Base-by-base conservation (phyloP, 176 grass and related monocot genomes). In the Rhynchospora pubera region DNA sequence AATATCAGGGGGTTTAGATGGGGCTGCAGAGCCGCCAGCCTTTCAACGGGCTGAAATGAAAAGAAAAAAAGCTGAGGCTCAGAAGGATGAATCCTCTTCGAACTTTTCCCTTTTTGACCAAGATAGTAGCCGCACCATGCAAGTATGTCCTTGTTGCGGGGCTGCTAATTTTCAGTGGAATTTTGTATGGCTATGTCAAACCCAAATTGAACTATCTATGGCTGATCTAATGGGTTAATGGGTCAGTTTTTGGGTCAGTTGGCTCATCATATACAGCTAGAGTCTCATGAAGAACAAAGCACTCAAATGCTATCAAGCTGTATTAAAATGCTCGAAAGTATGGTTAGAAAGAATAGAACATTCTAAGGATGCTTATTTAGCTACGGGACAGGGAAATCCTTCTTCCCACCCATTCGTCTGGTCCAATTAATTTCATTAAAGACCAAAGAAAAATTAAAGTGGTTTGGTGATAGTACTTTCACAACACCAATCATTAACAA, bases 1-100 rank as follows among this genome's bases (percentile, higher is more conserved):
- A 83, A 85, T 98, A 77, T 94, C 92, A 28, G 95, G 95, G 83
- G 95, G 95, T 75, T 80, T 98, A 55, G 87, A 90, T 69, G 92
- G 95, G 72, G 95, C 92, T 85, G 47, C 89, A 69, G 82, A 94
- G 65, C 94, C 95, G 42, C 92, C 95, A 85, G 92, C 92, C 79
- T 98, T 98, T 83, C 95, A 93, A 68, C 85, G 63, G 55, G 92
- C 95, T 79, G 92, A 98, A 89, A 88, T 70, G 79, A 78, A 84
- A 69, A 89, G 92, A 72, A 76, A 79, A 42, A 86, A 85, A 61
- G 84, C 82, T 88, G 57, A 85, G 53, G 58, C 59, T 52, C 50
- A 43, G 23, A 23, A 65, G 21, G 79, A 19, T 69, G 85, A 88
- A 86, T 86, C 88, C n/a, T 11, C 84, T 51, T 74, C 80, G 80